These are phyloP conservation scores for Colletotrichum sidae DNA, from an alignment of 2,329 filamentous ascomycete species.

Conservation along the genomic window DNA sequence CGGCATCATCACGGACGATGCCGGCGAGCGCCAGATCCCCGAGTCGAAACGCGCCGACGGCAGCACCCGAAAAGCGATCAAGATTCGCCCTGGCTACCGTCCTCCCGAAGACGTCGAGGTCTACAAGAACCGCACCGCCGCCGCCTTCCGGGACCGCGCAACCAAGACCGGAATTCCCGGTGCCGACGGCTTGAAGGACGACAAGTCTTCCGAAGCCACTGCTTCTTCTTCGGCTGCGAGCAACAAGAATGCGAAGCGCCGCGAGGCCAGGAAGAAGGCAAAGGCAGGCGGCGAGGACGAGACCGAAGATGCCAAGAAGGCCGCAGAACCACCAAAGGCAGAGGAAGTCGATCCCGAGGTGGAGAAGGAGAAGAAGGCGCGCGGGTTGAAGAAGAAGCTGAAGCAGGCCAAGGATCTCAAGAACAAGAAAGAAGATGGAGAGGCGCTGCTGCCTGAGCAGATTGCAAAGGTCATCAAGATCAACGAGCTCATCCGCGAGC, in stretches of 20 bases:
- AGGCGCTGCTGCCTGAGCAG: conserved; percentile 88
- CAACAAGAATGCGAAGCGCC: conserved; percentile 89
- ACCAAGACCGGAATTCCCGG: conserved; percentile 76
- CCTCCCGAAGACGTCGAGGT: conserved; percentile 96
- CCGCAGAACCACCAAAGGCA: conserved; percentile 40
- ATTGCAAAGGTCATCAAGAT: conserved; percentile 98
- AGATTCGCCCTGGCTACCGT: conserved; percentile 90
- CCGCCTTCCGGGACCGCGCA: conserved; percentile 83
- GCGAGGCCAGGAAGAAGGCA: conserved; percentile 67
- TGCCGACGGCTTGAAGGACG: conserved; percentile 69
- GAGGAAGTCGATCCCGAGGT: conserved; percentile 74
- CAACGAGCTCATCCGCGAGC: conserved; percentile 88
- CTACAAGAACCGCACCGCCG: conserved; percentile 93
- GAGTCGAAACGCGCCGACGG: conserved; percentile 89
- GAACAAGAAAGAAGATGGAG: conserved; percentile 90
- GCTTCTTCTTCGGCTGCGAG: conserved; percentile 61
- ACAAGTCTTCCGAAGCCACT: conserved; percentile 51
- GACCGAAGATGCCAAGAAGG: conserved; percentile 48
- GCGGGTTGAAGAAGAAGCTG: conserved; percentile 93
- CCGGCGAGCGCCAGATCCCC: conserved; percentile 88
- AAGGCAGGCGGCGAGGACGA: conserved; percentile 69
- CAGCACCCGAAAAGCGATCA: conserved; percentile 92
- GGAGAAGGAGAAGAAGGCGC: conserved; percentile 92
- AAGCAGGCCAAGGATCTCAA: conserved; percentile 92
- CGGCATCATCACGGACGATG: conserved; percentile 81